Base-by-base conservation (phyloP, 1,284 basidiomycete genomes). In the Cutaneotrichosporon sp. region DNA sequence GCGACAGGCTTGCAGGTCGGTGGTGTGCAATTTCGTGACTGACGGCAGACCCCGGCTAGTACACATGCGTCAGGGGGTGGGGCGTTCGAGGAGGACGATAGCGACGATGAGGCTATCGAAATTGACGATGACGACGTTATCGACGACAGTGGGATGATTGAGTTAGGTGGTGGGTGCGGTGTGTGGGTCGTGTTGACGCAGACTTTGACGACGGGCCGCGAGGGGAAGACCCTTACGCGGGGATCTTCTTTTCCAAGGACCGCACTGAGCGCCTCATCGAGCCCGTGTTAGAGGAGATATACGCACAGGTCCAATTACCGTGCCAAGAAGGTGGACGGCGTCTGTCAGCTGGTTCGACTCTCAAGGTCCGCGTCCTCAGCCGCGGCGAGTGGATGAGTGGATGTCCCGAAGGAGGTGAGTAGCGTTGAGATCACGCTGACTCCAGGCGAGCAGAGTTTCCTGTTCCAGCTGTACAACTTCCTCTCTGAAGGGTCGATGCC, bases 361-460 rank as follows among this genome's bases (percentile, higher is more conserved):
- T n/a, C n/a, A 32, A 17, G 9, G 78, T 85, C 22, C 82, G 81
- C 53, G 74, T 91, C 34, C 82, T 93, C 80, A 84, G 84, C 20
- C 86, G 88, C 70, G 87, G 87, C n/a, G 84, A 90, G 66, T 94
- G 90, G 90, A 93, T 93, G 90, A 90, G 88, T 69, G 90, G 90
- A 9, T 93, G 90, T 71, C 89, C 90, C 0, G 90, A 93, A 71
- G 89, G 88, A 54, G 62, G 67, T 70, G 46, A 66, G 63, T 60
- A 22, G 19, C 25, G 7, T 2, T 25, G 19, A 2, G 26, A 22
- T 16, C 16, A 24, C 16, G 4, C 46, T 51, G 20, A 45, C 38
- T 2, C 17, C 45, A 73, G 84, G 84, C 64, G 90, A 93, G 71
- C 90, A 94, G 68, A 84, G 83, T 54, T 88, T 87, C 71, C 77